These are phyloP conservation scores for Glarea lozoyensis DNA, from an alignment of 495 filamentous ascomycete genomes.

Conservation along the genomic window DNA sequence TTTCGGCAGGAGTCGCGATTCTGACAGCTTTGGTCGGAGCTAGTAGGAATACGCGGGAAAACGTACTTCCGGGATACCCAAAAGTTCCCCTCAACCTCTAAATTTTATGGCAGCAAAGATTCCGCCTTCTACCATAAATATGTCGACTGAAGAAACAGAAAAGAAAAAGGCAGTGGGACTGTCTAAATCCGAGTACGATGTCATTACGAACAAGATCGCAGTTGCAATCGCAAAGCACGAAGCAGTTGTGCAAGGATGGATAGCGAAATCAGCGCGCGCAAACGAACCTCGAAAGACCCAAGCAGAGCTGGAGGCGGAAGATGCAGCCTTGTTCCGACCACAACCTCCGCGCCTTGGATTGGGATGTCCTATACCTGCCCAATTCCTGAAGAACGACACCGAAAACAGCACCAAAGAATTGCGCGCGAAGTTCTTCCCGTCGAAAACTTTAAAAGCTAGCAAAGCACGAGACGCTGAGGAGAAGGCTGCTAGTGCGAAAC, in stretches of 20 bases:
- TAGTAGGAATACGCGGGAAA: too few species aligned
- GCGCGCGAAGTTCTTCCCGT: slow-evolving; percentile 30
- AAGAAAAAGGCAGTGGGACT: slow-evolving; percentile 2
- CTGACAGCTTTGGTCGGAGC: too few species aligned
- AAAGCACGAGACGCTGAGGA: slow-evolving; percentile 23
- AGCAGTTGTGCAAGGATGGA: slow-evolving; percentile 37
- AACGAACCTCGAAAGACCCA: slow-evolving; percentile 30
- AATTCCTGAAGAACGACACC: slow-evolving; percentile 27
- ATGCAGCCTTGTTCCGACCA: slow-evolving; percentile 31
- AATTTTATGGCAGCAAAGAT: too few species aligned
- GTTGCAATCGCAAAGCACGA: slow-evolving; percentile 35
- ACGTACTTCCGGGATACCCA: too few species aligned
- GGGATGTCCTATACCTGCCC: slow-evolving; percentile 32
- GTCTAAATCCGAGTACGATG: slow-evolving; percentile 23
- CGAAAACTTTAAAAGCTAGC: slow-evolving; percentile 15
- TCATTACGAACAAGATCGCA: slow-evolving; percentile 34
- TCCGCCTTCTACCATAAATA: too few species aligned
- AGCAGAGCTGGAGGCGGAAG: slow-evolving; percentile 34
- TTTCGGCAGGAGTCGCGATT: slow-evolving; percentile 13
- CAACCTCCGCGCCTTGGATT: slow-evolving; percentile 34
- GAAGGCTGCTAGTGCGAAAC: slow-evolving; percentile 21
- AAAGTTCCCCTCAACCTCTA: too few species aligned
- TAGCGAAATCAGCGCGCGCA: slow-evolving; percentile 12
- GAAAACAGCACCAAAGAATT: slow-evolving; percentile 29
- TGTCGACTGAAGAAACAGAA: slow-evolving; percentile 23